Evolutionary conservation across 805 yeast species (phyloP), one percentile per base, ranked within the genome.

Genomic region (Teunomyces atbi): DNA sequence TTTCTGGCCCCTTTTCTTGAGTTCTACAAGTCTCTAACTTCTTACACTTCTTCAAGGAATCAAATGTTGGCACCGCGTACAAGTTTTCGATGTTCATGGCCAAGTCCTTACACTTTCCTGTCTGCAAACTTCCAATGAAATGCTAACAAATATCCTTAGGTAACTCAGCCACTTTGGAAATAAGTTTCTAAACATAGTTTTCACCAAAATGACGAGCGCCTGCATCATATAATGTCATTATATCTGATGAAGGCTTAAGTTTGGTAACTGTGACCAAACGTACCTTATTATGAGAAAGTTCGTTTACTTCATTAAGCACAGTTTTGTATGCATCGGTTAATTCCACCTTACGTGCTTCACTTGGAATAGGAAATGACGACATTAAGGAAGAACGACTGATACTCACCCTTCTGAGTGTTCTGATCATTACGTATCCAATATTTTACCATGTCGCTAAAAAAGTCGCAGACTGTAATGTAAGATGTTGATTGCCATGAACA

Each of bases 61-160:
- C 98, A 15, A 92, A 75, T 0, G 98, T 89, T 63, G 94, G 97
- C 4, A 94, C 89, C 5, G 88, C 85, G 52, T 78, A 82, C 48
- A 94, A 69, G 55, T 86, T 89, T 18, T 78, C 79, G 29, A 94
- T 80, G 45, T 79, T 79, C 38, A 81, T 81, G 8, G 96, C 85
- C 48, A 89, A 74, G 59, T 89, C 95, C 58, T 85, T 86, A 56
- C 96, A 85, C 62, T 94, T 94, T 57, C 90, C 91, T 1, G 95
- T 77, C 68, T 94, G 99, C 46, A 94, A 66, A 4, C 90, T 86
- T 23, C 99, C 99, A 52, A 94, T 94, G 63, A 94, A 94, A 62
- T 94, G 98, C 99, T 99, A 94, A 46, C 84, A 68, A 52, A 94
- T 90, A 61, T 92, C 98, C 45, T 77, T 73, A 12, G 99, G 99